Conservation (phyloP, 768 basidiomycete genomes). For the Amyloporia xantha region DNA sequence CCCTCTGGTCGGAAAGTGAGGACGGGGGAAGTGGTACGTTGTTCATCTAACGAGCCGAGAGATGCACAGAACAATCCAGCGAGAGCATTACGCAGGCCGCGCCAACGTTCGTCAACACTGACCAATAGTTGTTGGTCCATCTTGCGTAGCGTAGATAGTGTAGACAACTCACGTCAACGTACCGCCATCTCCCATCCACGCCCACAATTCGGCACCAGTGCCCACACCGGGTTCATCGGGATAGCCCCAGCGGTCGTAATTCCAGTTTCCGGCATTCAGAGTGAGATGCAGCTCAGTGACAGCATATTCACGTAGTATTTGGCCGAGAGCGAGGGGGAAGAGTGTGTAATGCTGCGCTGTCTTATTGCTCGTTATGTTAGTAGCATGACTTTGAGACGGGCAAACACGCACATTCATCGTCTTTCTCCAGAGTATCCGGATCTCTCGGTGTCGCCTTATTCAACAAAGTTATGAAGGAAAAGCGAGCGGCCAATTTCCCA, state of each 20-base stretch:
- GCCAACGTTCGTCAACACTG: constrained; percentile 77
- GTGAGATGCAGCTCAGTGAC: constrained; percentile 86
- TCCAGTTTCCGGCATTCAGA: constrained; percentile 90
- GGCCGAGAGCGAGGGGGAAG: constrained; percentile 81
- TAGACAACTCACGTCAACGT: constrained; percentile 9
- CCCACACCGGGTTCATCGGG: constrained; percentile 73
- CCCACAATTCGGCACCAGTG: constrained; percentile 86
- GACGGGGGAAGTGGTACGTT: constrained; percentile 67
- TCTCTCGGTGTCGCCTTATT: constrained; percentile 48
- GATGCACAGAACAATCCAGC: constrained; percentile 95
- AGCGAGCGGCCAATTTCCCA: constrained; percentile 75
- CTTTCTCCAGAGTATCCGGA: constrained; percentile 38
- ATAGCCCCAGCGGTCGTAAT: constrained; percentile 77
- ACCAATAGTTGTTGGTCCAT: constrained; percentile 28
- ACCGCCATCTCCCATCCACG: constrained; percentile 71
- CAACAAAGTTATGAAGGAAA: constrained; percentile 69
- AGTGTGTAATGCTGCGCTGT: constrained; percentile 81
- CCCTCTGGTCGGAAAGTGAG: constrained; percentile 59
- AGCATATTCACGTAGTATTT: constrained; percentile 79
- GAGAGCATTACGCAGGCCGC: constrained; percentile 78
- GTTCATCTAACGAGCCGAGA: constrained; percentile 68
- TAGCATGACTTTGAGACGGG: neutral
- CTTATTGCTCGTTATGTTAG: neutral
- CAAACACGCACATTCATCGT: constrained; percentile 43
- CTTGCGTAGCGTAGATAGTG: neutral